Conservation (phyloP, 2,329 filamentous ascomycete genomes). For the Fusarium sp. region DNA sequence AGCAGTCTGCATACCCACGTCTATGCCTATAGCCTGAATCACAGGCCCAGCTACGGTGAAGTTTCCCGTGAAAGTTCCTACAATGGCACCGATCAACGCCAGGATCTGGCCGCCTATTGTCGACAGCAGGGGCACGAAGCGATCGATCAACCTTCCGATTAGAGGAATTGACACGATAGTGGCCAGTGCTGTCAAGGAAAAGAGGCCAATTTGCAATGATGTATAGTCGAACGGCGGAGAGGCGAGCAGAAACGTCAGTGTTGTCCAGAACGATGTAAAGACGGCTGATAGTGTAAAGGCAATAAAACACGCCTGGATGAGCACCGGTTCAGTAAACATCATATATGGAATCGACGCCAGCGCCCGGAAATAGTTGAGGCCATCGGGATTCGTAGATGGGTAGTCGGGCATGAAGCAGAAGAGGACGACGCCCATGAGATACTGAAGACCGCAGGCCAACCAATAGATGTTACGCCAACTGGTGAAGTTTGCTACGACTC, state of each 20-base stretch:
- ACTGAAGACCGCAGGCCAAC: constrained; percentile 81
- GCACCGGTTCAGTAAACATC: constrained; percentile 74
- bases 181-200: constrained; percentile 82
- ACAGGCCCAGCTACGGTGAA: constrained; percentile 80
- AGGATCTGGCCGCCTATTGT: constrained; percentile 74
- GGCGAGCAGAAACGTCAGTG: constrained; percentile 83
- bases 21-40: constrained; percentile 78
- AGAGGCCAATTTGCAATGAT: constrained; percentile 80
- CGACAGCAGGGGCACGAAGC: constrained; percentile 77
- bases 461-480: constrained; percentile 86
- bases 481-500: constrained; percentile 80
- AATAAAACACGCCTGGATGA: constrained; percentile 79
- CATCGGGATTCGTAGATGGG: constrained; percentile 77
- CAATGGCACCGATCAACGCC: constrained; percentile 71
- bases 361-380: constrained; percentile 75
- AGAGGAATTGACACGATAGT: constrained; percentile 78
- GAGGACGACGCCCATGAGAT: constrained; percentile 74
- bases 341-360: constrained; percentile 76
- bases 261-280: constrained; percentile 72
- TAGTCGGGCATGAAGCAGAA: constrained; percentile 87
- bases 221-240: constrained; percentile 78
- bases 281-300: constrained; percentile 71
- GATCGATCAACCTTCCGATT: constrained; percentile 79
- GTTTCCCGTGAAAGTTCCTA: constrained; percentile 79
- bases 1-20: constrained; percentile 80